A percentile compares a stretch with the other conserved stretches of the same genome.
Conservation (phyloP, 208 protist species). For the Wallacemonas sp. region DNA sequence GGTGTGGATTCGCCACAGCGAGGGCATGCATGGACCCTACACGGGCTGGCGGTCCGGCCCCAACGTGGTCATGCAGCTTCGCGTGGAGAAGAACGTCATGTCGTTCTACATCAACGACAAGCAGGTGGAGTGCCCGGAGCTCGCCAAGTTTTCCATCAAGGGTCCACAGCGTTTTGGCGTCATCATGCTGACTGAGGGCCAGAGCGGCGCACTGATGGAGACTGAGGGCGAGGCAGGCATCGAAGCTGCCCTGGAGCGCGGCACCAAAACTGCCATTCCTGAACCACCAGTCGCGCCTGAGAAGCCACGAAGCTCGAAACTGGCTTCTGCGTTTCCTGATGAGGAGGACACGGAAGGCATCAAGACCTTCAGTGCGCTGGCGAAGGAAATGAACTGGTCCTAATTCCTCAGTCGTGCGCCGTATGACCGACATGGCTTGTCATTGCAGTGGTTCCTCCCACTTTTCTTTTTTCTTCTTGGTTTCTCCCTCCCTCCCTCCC, state of each 20-base stretch:
- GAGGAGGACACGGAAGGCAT: background rate
- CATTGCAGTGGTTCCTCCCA: background rate
- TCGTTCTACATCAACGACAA: background rate
- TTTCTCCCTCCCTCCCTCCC: background rate
- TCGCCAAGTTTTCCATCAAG: background rate
- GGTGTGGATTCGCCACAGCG: background rate
- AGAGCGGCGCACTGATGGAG: background rate
- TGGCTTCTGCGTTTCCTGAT: background rate
- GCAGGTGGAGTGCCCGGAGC: background rate
- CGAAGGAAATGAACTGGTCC: background rate
- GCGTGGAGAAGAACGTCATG: background rate
- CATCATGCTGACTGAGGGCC: background rate
- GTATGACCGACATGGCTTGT: background rate
- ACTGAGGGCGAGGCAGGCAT: background rate
- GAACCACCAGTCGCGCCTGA: background rate
- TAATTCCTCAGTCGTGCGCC: background rate
- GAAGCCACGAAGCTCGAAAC: background rate
- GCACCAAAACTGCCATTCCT: background rate
- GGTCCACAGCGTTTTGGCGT: background rate
- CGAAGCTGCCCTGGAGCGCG: background rate
- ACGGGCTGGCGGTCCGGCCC: background rate
- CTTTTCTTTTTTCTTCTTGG: background rate
- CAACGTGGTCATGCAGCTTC: background rate
- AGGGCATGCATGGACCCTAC: background rate
- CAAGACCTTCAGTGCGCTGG: background rate